Evolutionary conservation across 129 eudicot species (phyloP).

Genomic region (Daucus carota): DNA sequence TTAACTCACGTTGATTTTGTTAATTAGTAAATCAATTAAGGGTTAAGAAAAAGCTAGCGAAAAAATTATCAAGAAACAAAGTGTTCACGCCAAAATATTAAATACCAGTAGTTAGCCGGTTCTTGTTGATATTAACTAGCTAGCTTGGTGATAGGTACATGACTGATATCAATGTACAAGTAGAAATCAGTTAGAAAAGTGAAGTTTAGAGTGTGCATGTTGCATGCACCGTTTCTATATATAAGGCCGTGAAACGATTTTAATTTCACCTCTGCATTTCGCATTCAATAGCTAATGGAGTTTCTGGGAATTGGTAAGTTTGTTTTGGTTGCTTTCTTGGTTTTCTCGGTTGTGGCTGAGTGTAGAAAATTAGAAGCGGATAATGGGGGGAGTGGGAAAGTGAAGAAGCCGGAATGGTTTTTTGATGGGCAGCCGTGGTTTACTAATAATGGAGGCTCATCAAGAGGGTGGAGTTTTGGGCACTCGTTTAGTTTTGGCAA

Average conservation of each 20-base stretch:
- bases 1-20: neutral
- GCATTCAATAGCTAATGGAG: neutral
- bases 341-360: conserved; percentile 15
- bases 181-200: conserved; percentile 29
- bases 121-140: neutral
- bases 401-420: conserved; percentile 34
- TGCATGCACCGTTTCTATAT: neutral
- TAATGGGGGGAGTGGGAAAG: conserved; percentile 11
- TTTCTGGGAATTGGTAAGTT: neutral
- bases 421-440: conserved; percentile 32
- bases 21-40: neutral
- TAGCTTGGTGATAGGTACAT: neutral
- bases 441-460: conserved; percentile 21
- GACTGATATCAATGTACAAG: conserved; percentile 12
- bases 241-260: conserved; percentile 8
- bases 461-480: conserved; percentile 27
- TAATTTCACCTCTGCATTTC: neutral
- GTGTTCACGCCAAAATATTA: neutral
- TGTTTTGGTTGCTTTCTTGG: conserved; percentile 24
- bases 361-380: conserved; percentile 22
- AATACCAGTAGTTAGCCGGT: neutral
- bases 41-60: neutral
- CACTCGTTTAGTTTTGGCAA: conserved; percentile 38
- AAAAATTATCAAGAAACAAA: neutral
- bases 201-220: conserved; percentile 3